These are phyloP conservation scores for Gnaphalium uliginosum DNA, from an alignment of 129 eudicot genomes.

Conservation along the genomic window DNA sequence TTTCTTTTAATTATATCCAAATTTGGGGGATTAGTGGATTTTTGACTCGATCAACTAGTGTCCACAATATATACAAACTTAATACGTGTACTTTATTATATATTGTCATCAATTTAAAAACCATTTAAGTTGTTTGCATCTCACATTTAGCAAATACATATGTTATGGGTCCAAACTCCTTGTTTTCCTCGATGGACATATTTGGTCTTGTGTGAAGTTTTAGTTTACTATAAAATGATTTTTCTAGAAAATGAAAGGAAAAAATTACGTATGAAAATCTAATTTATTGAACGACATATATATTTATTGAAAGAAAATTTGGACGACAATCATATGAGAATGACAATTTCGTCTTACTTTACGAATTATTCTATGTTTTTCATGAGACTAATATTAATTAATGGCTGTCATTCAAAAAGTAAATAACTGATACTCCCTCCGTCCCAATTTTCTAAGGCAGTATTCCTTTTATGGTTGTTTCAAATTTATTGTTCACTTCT, in stretches of 20 bases:
- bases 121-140: neutral
- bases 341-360: slow-evolving; percentile 5
- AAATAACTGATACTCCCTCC: too few relatives aligned
- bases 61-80: neutral
- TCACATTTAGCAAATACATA: neutral
- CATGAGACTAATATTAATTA: neutral
- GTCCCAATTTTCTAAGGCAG: too few relatives aligned
- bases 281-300: neutral
- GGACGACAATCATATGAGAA: neutral
- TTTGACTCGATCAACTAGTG: neutral
- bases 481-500: too few relatives aligned
- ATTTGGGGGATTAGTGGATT: neutral
- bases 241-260: neutral
- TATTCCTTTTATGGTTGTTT: too few relatives aligned
- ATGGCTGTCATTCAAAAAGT: neutral
- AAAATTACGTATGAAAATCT: neutral
- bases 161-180: neutral
- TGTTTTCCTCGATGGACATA: neutral
- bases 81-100: neutral
- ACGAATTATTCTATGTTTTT: neutral
- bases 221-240: neutral
- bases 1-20: neutral
- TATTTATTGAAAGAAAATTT: neutral
- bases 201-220: slow-evolving; percentile 9
- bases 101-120: neutral